Base-by-base conservation (phyloP, 2,329 filamentous ascomycete species). In the Claviceps quebecensis region DNA sequence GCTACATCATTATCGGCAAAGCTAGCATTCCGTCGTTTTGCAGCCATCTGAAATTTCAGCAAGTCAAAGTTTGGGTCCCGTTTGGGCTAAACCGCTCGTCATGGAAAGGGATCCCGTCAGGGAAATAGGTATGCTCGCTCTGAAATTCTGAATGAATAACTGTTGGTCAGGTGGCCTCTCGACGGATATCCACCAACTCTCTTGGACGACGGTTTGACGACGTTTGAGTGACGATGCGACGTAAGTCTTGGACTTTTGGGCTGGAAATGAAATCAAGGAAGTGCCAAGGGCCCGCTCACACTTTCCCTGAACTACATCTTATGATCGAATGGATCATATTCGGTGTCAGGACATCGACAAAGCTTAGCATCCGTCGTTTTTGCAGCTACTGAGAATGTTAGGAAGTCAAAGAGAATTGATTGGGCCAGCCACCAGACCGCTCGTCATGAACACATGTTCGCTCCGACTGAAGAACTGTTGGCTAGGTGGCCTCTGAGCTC, bases 311-410 rank as follows among this genome's bases (percentile, higher is more conserved):
- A 38, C 19, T 38, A 37, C 6, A 34, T 34, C 29, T 34, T 1
- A 23, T n/a, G 38, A 40, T 45, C 39, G 51, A 40, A 44, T 49
- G 49, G 38, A 55, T 36, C 41, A 52, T 16, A 40, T 51, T 26
- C 39, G n/a, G 52, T 37, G 39, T 48, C 47, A 47, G 14, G 48
- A 11, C 11, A 46, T 39, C 14, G 40, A 7, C 4, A 17, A 34
- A 45, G 34, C 29, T 36, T 22, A 49, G 39, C 13, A 23, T 34
- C 29, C 29, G 29, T 11, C 9, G 11, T 34, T 34, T 34, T 11
- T 34, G 9, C 29, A 34, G 29, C 29, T 34, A 34, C 11, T 11
- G 29, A 9, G 9, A 4, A 34, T 34, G 29, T 4, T 4, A 4
- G 29, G 3, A 34, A 34, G 9, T 34, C 29, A 34, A 34, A 8